Percentiles rank a stretch among this genome's conserved stretches.
These are phyloP conservation scores for Rusavskia elegans DNA, from an alignment of 495 filamentous ascomycete species.

Conservation along the genomic window DNA sequence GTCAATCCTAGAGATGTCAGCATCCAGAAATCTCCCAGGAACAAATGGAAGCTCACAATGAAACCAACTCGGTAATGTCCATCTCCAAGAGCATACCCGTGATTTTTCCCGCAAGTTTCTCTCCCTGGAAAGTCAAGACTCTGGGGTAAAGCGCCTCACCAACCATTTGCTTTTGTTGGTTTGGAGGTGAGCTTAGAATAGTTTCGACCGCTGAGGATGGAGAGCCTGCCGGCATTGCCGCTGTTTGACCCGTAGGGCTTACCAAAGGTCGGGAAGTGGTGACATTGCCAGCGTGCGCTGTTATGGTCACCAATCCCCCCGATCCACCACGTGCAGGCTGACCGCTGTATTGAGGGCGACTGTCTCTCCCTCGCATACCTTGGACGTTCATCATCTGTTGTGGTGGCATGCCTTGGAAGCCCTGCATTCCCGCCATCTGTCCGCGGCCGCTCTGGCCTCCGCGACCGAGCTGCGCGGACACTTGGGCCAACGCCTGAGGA, in stretches of 20 bases:
- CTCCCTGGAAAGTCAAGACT: slow-evolving; percentile 83
- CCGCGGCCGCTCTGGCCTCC: slow-evolving; percentile 59
- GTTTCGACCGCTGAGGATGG: slow-evolving; percentile 25
- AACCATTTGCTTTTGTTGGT: slow-evolving; percentile 92
- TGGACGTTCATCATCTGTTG: slow-evolving; percentile 48
- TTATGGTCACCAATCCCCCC: slow-evolving; percentile 27
- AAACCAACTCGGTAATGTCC: slow-evolving; percentile 85
- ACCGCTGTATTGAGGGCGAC: slow-evolving; percentile 30
- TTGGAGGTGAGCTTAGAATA: slow-evolving; percentile 38
- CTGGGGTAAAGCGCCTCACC: slow-evolving; percentile 96
- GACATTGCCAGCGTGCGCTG: slow-evolving; percentile 33
- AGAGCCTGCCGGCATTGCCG: slow-evolving; percentile 18
- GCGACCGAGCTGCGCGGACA: slow-evolving; percentile 37
- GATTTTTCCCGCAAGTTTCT: slow-evolving; percentile 86
- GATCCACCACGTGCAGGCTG: slow-evolving; percentile 25
- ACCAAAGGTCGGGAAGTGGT: slow-evolving; percentile 18
- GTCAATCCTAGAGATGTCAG: slow-evolving; percentile 47
- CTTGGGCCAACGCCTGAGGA: slow-evolving; percentile 44
- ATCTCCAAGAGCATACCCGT: slow-evolving; percentile 99
- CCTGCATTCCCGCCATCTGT: slow-evolving; percentile 59
- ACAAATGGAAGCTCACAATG: slow-evolving; percentile 58
- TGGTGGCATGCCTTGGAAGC: slow-evolving; percentile 44
- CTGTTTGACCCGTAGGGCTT: slow-evolving; percentile 21
- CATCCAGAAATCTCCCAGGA: neutral
- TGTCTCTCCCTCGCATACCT: slow-evolving; percentile 55